These are phyloP conservation scores for Lentinula detonsa DNA, from an alignment of 768 basidiomycete genomes.

Conservation along the genomic window DNA sequence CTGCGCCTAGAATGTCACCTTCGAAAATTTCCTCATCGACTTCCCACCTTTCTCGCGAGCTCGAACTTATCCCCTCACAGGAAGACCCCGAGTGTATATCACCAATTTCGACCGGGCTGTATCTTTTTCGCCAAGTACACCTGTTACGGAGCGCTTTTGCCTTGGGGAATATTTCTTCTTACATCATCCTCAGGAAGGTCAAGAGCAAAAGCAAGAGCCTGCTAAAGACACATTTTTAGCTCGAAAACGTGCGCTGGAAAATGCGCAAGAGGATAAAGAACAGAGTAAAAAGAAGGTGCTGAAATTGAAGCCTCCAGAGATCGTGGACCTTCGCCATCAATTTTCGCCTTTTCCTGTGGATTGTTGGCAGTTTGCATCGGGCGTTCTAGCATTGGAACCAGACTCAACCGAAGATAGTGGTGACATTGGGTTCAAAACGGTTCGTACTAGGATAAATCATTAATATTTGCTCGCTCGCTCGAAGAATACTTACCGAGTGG, in stretches of 20 bases:
- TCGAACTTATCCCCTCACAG: neutral
- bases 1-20: neutral
- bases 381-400: neutral
- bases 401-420: neutral
- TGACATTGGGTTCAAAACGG: neutral
- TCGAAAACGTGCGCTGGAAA: neutral
- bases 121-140: neutral
- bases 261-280: neutral
- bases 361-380: neutral
- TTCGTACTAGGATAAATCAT: neutral
- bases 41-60: neutral
- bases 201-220: neutral
- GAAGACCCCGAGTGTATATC: neutral
- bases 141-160: neutral
- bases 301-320: neutral
- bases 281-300: neutral
- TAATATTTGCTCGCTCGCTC: neutral
- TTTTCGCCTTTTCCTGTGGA: constrained; percentile 6
- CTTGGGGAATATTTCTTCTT: neutral
- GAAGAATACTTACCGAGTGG: neutral
- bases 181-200: neutral
- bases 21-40: neutral
- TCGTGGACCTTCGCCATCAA: neutral
- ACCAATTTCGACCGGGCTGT: neutral
- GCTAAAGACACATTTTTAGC: neutral